A percentile compares a stretch with the other conserved stretches of the same genome.
Evolutionary conservation across 208 protist genomes (phyloP).

Genomic region (Naegleria gruberi): DNA sequence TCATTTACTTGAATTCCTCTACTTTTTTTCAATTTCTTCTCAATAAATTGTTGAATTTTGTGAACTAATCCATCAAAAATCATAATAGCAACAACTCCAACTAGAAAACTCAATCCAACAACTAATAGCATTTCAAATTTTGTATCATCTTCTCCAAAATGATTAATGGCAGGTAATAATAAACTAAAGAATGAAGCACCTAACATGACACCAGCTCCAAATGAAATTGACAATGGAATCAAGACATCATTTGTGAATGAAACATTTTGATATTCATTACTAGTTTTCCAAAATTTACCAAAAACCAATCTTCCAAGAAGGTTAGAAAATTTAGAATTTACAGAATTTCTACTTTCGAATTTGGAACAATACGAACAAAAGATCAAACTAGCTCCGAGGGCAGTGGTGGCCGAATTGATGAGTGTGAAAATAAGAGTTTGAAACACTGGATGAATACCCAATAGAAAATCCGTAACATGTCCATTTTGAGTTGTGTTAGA

Average conservation of each 20-base stretch:
- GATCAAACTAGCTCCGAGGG: neutral
- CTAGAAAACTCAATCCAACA: neutral
- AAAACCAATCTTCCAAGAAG: neutral
- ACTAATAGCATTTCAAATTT: neutral
- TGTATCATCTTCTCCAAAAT: neutral
- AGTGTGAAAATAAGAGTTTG: neutral
- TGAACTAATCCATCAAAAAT: neutral
- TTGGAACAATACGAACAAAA: neutral
- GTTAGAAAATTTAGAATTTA: neutral
- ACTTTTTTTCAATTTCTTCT: neutral
- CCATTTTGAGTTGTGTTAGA: neutral
- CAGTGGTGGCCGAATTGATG: neutral
- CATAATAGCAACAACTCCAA: neutral
- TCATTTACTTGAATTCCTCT: too few relatives aligned
- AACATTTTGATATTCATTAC: neutral
- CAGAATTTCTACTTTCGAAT: neutral
- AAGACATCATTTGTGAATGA: neutral
- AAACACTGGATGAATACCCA: neutral
- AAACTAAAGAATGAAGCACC: neutral
- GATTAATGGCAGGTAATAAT: neutral
- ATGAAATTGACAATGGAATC: neutral
- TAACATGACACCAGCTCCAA: neutral
- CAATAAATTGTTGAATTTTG: neutral
- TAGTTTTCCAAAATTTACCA: too few relatives aligned
- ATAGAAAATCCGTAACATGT: neutral